A percentile compares a stretch with the other conserved stretches of the same genome.
Conservation (phyloP, 441 rosid species). For the Adansonia madagascariensis region DNA sequence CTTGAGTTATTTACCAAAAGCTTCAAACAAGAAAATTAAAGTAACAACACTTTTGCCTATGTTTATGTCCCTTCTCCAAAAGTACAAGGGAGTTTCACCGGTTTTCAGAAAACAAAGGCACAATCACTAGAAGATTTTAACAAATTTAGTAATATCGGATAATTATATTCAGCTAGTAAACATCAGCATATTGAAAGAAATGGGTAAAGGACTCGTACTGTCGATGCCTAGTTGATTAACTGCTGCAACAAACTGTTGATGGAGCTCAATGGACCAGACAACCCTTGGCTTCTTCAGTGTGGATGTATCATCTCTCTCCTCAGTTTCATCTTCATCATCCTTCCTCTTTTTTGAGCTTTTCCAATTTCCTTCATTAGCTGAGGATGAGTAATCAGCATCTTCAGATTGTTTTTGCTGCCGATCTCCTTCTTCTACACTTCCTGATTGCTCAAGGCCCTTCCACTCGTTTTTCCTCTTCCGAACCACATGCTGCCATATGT, state of each 20-base stretch:
- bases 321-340: slow-evolving; percentile 84
- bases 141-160: neutral
- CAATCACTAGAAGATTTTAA: neutral
- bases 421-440: slow-evolving; percentile 80
- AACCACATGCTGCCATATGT: slow-evolving; percentile 96
- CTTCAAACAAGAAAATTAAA: neutral
- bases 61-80: neutral
- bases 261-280: slow-evolving; percentile 93
- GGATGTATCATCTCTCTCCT: slow-evolving; percentile 84
- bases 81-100: neutral
- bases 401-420: slow-evolving; percentile 57
- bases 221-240: slow-evolving; percentile 93
- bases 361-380: slow-evolving; percentile 81
- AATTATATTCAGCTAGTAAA: neutral
- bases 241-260: slow-evolving; percentile 91
- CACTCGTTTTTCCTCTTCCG: slow-evolving; percentile 68
- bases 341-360: slow-evolving; percentile 72
- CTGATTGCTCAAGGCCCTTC: slow-evolving; percentile 84
- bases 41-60: neutral
- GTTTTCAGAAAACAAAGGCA: neutral
- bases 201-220: slow-evolving; percentile 57
- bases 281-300: slow-evolving; percentile 88
- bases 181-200: neutral
- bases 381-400: slow-evolving; percentile 79
- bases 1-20: slow-evolving; percentile 7